Percentiles rank a stretch among this genome's conserved stretches.
Evolutionary conservation across 495 filamentous ascomycete species (phyloP).

Genomic region (Cairneyella variabilis): DNA sequence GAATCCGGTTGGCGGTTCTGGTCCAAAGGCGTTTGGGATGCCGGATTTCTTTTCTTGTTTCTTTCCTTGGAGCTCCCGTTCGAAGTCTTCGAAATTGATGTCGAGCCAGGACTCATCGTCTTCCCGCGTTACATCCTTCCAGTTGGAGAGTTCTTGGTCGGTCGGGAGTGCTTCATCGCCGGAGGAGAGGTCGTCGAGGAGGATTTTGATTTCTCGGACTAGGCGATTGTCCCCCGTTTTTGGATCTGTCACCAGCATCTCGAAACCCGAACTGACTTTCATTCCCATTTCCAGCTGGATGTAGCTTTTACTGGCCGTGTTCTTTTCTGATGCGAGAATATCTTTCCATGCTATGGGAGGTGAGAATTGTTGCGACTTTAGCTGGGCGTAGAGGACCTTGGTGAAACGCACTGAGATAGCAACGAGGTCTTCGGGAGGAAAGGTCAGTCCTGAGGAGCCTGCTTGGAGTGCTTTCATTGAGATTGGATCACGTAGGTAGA

Average conservation of each 20-base stretch:
- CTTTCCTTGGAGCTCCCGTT: conserved; percentile 67
- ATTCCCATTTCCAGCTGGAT: conserved; percentile 70
- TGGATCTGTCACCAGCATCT: conserved; percentile 73
- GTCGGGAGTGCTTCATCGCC: conserved; percentile 55
- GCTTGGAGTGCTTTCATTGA: conserved; percentile 64
- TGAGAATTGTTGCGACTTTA: conserved; percentile 83
- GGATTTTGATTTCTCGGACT: conserved; percentile 67
- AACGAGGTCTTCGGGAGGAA: conserved; percentile 76
- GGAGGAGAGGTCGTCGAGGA: conserved; percentile 62
- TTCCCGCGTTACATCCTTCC: conserved; percentile 55
- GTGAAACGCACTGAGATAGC: conserved; percentile 77
- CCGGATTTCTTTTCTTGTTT: conserved; percentile 24
- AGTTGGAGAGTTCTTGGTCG: conserved; percentile 65
- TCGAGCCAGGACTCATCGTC: conserved; percentile 93
- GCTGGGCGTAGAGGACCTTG: conserved; percentile 83
- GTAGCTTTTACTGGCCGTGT: conserved; percentile 20
- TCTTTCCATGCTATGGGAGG: conserved; percentile 60
- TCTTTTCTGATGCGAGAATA: conserved; percentile 24
- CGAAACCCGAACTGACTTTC: conserved; percentile 87
- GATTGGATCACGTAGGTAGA: conserved; percentile 87
- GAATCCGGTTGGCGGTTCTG: conserved; percentile 43
- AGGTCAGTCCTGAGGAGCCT: conserved; percentile 38
- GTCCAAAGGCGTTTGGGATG: conserved; percentile 12
- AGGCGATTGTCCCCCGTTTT: conserved; percentile 59
- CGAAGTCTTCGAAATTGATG: conserved; percentile 85